Conservation (phyloP, 2,329 filamentous ascomycete species). For the Diplocarpon mali region DNA sequence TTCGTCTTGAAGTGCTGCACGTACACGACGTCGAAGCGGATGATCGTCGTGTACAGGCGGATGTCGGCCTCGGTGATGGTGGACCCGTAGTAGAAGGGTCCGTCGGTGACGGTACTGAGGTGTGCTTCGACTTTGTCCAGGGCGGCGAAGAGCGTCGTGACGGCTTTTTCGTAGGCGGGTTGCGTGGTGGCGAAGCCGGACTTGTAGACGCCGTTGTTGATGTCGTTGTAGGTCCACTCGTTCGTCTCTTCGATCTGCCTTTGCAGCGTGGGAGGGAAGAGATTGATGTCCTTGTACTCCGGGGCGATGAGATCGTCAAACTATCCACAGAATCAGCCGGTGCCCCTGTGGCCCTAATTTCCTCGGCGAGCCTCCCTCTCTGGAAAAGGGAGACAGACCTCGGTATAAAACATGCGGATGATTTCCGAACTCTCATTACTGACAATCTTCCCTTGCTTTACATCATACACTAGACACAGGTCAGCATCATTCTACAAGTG, state of each 20-base stretch:
- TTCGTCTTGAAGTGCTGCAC: conserved; percentile 76
- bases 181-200: conserved; percentile 78
- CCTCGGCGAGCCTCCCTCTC: neutral
- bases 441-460: conserved; percentile 56
- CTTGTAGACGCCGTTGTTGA: conserved; percentile 65
- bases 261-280: conserved; percentile 57
- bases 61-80: conserved; percentile 74
- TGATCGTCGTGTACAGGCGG: conserved; percentile 52
- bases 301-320: conserved; percentile 63
- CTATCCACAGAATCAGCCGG: conserved; percentile 26
- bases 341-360: neutral
- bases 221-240: conserved; percentile 66
- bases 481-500: no score
- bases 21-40: conserved; percentile 62
- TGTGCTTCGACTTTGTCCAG: conserved; percentile 69
- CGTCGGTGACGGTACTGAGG: conserved; percentile 36
- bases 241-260: conserved; percentile 62
- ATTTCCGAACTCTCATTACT: conserved; percentile 80
- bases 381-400: conserved; percentile 42
- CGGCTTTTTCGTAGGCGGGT: conserved; percentile 68
- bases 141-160: conserved; percentile 59
- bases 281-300: conserved; percentile 47
- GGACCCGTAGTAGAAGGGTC: conserved; percentile 66
- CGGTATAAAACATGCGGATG: conserved; percentile 70
- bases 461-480: conserved; percentile 44